These are phyloP conservation scores for Fraxinus angustifolia DNA, from an alignment of 305 asterid genomes.

Conservation along the genomic window DNA sequence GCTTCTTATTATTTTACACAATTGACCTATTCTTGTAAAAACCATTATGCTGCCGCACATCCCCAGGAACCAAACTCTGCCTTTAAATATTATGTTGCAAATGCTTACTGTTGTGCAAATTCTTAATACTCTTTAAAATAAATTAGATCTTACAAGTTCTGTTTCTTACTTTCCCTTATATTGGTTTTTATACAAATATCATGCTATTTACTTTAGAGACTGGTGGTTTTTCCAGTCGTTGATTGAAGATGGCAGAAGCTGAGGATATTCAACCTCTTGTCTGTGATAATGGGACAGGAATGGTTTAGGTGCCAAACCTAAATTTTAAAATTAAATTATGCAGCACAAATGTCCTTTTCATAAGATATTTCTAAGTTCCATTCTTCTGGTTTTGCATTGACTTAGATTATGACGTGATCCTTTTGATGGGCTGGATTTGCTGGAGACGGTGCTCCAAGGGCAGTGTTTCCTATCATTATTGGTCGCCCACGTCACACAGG, in stretches of 20 bases:
- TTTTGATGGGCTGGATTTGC: neutral
- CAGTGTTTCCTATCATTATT: conserved; percentile 12
- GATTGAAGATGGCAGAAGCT: conserved; percentile 20
- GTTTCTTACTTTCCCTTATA: neutral
- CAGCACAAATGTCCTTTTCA: neutral
- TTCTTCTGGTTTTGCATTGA: neutral
- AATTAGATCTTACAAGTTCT: neutral
- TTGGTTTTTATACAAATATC: neutral
- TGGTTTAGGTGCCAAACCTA: conserved; percentile 26
- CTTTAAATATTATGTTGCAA: neutral
- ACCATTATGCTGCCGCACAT: neutral
- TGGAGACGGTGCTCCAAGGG: no score
- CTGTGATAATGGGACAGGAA: conserved; percentile 35
- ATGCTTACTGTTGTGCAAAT: neutral
- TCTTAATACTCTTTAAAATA: neutral
- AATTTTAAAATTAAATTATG: neutral
- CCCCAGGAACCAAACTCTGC: neutral
- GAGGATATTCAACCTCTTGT: conserved; percentile 36
- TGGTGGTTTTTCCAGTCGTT: neutral
- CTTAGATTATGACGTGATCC: neutral
- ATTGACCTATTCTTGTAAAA: neutral
- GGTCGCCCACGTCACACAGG: conserved; percentile 15
- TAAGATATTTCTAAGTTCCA: neutral
- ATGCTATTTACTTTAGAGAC: neutral
- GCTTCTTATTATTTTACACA: neutral